Percentiles rank a stretch among this genome's conserved stretches.
These are phyloP conservation scores for Solanum sejunctum DNA, from an alignment of 257 asterid species.

Conservation along the genomic window DNA sequence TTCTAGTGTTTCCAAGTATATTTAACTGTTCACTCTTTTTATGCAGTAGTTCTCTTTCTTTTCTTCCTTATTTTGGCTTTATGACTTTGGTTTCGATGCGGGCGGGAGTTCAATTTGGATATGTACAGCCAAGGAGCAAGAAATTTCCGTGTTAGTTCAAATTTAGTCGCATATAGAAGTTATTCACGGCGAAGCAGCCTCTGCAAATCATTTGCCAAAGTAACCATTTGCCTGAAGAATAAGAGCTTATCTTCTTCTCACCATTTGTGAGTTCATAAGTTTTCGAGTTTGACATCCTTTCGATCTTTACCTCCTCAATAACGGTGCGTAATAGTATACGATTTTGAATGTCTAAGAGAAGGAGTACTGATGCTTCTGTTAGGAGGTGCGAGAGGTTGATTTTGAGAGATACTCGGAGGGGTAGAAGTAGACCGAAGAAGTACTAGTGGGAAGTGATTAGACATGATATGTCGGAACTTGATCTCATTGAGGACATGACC, in stretches of 20 bases:
- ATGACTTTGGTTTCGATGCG: neutral
- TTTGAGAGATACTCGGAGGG: no score
- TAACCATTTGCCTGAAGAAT: neutral
- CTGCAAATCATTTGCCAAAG: neutral
- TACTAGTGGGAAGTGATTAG: no score
- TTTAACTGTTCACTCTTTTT: neutral
- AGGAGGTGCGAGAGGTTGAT: no score
- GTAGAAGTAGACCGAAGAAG: no score
- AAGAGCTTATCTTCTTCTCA: neutral
- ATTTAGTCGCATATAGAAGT: neutral
- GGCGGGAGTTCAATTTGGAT: neutral
- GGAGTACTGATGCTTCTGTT: no score
- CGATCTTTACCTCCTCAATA: neutral
- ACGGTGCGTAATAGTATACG: neutral
- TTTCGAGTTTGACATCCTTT: neutral
- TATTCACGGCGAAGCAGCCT: neutral
- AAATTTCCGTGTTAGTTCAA: neutral
- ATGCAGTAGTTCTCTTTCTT: neutral
- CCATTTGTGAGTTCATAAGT: neutral
- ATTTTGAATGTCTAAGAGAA: neutral
- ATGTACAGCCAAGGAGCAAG: constrained; percentile 5
- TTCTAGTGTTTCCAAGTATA: neutral
- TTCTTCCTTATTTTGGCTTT: neutral
- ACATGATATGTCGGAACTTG: no score
- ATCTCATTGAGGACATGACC: no score